Evolutionary conservation across 1,284 basidiomycete species (phyloP), one percentile per base, ranked within the genome.

Genomic region (Dichomitus squalens): DNA sequence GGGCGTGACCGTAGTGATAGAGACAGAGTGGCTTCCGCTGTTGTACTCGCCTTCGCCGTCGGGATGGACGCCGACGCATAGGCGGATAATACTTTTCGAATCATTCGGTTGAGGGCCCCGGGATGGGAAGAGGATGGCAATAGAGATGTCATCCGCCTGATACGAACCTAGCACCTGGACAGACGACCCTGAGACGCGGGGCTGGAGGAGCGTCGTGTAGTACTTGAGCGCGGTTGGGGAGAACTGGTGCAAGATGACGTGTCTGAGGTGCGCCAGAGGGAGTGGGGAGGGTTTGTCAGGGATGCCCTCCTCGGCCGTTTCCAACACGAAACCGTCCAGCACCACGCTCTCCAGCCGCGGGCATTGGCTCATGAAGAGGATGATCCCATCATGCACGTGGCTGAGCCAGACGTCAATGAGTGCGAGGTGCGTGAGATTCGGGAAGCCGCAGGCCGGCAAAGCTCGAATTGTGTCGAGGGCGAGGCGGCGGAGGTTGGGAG

Each of bases 201-300:
- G 35, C 29, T 55, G 47, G 33, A 55, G 48, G 18, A 55, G 49
- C n/a, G 48, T 4, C 0, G 25, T 7, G 21, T 50, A 55, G 40
- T 18, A 33, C 33, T 38, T n/a, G 23, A 38, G 16, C 3, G 35
- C n/a, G 7, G 6, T 9, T 2, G 7, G 7, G 16, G 27, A 1
- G 20, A 55, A 20, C 8, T 49, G 12, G 41, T 21, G 33, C 16
- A 55, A 16, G 20, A 25, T 50, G n/a, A 55, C 54, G 2, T 41
- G 48, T 14, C 9, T 29, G 11, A 55, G 47, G n/a, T 49, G 53
- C 21, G 27, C 27, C 16, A 55, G 23, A 7, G 47, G 38, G 7
- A 49, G 23, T 2, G 53, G 31, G 25, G 25, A 6, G 12, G 25
- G 18, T 2, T 18, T 36, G 23, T 18, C 3, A 16, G 25, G 29